Percentiles rank a stretch among this genome's conserved stretches.
These are phyloP conservation scores for Silene coronaria DNA, from an alignment of 179 eudicot genomes.

Conservation along the genomic window DNA sequence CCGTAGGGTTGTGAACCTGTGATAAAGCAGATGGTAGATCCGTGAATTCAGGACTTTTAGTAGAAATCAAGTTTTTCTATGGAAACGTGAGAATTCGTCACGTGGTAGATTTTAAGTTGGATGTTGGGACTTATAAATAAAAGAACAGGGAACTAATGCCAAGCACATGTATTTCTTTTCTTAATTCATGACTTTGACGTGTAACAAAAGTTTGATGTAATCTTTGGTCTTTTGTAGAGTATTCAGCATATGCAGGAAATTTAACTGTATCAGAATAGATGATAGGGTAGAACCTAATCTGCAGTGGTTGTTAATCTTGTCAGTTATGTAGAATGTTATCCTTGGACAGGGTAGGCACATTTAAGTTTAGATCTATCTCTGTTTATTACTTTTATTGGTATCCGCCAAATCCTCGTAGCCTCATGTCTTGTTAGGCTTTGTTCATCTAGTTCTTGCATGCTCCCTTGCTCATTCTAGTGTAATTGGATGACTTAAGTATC, in stretches of 20 bases:
- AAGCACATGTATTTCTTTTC: too few species aligned
- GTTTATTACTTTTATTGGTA: not conserved
- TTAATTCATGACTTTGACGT: too few species aligned
- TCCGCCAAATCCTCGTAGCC: not conserved
- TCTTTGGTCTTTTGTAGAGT: too few species aligned
- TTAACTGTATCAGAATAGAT: too few species aligned
- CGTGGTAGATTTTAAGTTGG: not conserved
- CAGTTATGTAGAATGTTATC: not conserved
- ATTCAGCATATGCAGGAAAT: too few species aligned
- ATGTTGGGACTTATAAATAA: not conserved
- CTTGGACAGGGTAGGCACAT: not conserved
- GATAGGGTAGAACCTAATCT: too few species aligned
- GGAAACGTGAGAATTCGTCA: not conserved
- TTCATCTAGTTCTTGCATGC: not conserved
- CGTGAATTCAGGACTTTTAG: not conserved
- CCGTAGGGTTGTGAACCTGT: not conserved
- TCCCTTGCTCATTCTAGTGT: too few species aligned
- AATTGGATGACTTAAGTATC: too few species aligned
- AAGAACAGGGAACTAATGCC: not conserved
- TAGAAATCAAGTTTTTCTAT: not conserved
- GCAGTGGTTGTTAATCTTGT: not conserved
- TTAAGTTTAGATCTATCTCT: not conserved
- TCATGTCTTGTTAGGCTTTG: not conserved
- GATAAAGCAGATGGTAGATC: not conserved
- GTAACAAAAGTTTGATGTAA: too few species aligned